Percentiles rank a stretch among this genome's conserved stretches.
These are phyloP conservation scores for Dryadomyces sulphureus DNA, from an alignment of 2,329 filamentous ascomycete genomes.

Conservation along the genomic window DNA sequence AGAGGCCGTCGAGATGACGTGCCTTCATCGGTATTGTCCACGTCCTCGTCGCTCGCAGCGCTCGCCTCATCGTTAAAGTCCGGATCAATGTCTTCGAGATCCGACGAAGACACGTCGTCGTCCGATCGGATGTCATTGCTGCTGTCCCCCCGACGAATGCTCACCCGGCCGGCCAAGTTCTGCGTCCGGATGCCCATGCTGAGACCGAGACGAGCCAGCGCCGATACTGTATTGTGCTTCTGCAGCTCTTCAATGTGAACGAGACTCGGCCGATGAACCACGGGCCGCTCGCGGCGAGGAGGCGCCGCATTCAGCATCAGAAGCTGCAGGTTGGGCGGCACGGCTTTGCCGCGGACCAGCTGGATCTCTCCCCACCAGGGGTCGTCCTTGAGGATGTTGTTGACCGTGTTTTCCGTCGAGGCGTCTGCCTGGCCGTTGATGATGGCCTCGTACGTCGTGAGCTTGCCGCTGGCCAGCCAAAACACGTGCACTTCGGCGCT, in stretches of 20 bases:
- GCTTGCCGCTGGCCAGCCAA: slow-evolving; percentile 59
- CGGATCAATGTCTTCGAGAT: slow-evolving; percentile 12
- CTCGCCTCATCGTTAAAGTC: slow-evolving; percentile 24
- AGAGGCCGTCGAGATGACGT: slow-evolving; percentile 14
- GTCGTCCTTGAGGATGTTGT: slow-evolving; percentile 52
- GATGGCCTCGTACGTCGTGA: slow-evolving; percentile 63
- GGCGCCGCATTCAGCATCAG: background rate
- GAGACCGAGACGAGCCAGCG: slow-evolving; percentile 41
- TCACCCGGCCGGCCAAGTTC: slow-evolving; percentile 46
- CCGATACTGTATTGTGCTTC: slow-evolving; percentile 39
- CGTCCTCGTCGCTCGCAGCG: slow-evolving; percentile 24
- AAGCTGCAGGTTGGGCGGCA: background rate
- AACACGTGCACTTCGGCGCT: slow-evolving; percentile 68
- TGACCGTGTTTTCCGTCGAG: slow-evolving; percentile 44
- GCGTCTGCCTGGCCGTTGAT: slow-evolving; percentile 53
- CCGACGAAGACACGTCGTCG: slow-evolving; percentile 12
- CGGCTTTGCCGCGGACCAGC: slow-evolving; percentile 25
- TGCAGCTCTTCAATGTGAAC: slow-evolving; percentile 48
- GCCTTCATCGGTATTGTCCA: slow-evolving; percentile 17
- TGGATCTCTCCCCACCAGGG: slow-evolving; percentile 75
- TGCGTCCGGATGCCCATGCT: slow-evolving; percentile 65
- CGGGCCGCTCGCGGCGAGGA: background rate
- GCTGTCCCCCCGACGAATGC: slow-evolving; percentile 22
- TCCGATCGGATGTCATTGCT: slow-evolving; percentile 13
- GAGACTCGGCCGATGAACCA: slow-evolving; percentile 30